Conservation (phyloP, 345 rosid species). For the Salix koriyanagi region DNA sequence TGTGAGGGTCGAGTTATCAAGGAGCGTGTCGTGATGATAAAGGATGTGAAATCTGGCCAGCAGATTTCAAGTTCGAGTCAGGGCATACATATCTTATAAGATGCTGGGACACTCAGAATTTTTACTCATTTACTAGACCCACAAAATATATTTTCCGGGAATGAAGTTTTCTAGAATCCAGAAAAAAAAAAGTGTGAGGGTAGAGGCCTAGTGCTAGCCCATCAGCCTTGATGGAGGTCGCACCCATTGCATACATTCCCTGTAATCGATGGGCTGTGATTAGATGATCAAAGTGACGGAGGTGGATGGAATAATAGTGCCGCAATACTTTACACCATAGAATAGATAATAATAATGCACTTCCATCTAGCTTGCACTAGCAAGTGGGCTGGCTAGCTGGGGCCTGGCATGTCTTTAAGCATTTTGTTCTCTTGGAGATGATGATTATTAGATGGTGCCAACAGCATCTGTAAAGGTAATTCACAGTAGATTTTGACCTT, state of each 20-base stretch:
- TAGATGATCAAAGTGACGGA: slow-evolving; percentile 30
- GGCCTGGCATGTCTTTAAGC: slow-evolving; percentile 17
- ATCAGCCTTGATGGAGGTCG: background rate
- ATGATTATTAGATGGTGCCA: slow-evolving; percentile 23
- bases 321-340: slow-evolving; percentile 37
- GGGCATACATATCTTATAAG: accelerated
- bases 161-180: too few relatives aligned
- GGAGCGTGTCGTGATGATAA: too few relatives aligned
- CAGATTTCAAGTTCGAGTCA: too few relatives aligned
- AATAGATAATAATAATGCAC: slow-evolving; percentile 40
- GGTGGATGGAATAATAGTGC: slow-evolving; percentile 45
- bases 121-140: accelerated
- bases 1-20: background rate
- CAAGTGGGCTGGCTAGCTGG: slow-evolving; percentile 28
- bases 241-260: background rate
- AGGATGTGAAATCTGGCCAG: accelerated
- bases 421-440: slow-evolving; percentile 24
- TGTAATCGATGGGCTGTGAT: slow-evolving; percentile 1
- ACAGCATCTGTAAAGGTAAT: slow-evolving; percentile 34
- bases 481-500: slow-evolving; percentile 35
- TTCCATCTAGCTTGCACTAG: slow-evolving; percentile 27
- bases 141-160: accelerated
- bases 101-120: accelerated
- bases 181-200: background rate
- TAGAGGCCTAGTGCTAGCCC: background rate